Evolutionary conservation across 2,329 filamentous ascomycete species (phyloP).

Genomic region (Fusarium continuum): DNA sequence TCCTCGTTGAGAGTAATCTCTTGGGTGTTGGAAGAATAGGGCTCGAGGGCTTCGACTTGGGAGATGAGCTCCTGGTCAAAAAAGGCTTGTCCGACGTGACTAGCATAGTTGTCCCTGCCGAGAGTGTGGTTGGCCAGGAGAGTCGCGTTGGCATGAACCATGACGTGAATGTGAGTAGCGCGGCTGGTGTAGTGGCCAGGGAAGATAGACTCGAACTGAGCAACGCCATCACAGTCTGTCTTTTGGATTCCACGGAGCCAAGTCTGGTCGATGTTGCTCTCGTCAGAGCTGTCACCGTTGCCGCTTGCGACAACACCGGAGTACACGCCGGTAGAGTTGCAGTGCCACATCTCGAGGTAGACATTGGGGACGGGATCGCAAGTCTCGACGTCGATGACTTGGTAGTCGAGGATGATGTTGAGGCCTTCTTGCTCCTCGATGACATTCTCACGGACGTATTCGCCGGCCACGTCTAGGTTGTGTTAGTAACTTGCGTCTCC

Average conservation of each 20-base stretch:
- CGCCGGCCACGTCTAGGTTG: conserved; percentile 43
- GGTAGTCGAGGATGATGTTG: conserved; percentile 54
- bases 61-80: conserved; percentile 67
- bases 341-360: conserved; percentile 58
- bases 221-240: conserved; percentile 55
- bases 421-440: conserved; percentile 54
- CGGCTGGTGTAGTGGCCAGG: conserved; percentile 57
- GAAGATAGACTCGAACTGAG: conserved; percentile 55
- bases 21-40: conserved; percentile 59
- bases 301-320: conserved; percentile 51
- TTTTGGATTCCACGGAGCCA: conserved; percentile 51
- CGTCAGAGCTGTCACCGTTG: conserved; percentile 56
- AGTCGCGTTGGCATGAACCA: conserved; percentile 52
- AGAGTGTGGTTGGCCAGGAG: conserved; percentile 48
- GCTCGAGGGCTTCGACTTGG: conserved; percentile 58
- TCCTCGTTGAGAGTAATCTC: conserved; percentile 60
- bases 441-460: conserved; percentile 50
- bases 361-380: conserved; percentile 54
- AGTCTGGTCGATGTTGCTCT: conserved; percentile 46
- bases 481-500: neutral
- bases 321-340: conserved; percentile 59
- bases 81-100: conserved; percentile 72
- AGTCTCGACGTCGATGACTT: conserved; percentile 56
- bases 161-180: conserved; percentile 58
- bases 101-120: conserved; percentile 52